A percentile compares a stretch with the other conserved stretches of the same genome.
These are phyloP conservation scores for Paramecium caudatum DNA, from an alignment of 73 alveolate species.

Conservation along the genomic window DNA sequence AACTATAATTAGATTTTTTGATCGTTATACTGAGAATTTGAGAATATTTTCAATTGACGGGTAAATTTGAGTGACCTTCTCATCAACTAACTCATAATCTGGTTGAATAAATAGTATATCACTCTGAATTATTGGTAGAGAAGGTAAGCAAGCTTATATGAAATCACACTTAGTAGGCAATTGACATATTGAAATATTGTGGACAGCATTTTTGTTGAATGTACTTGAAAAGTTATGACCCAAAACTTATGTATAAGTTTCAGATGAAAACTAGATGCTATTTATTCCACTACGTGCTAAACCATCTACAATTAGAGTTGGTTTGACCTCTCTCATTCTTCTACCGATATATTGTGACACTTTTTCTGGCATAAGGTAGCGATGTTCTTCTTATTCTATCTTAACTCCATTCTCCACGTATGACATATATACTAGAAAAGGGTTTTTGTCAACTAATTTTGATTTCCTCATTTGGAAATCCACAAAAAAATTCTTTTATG, in stretches of 20 bases:
- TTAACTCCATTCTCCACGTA: constrained; percentile 16
- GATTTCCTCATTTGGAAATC: constrained; percentile 31
- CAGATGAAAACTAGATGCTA: neutral
- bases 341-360: constrained; percentile 51
- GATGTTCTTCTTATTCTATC: neutral
- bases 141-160: neutral
- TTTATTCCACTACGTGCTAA: constrained; percentile 18
- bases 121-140: neutral
- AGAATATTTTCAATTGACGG: constrained; percentile 29
- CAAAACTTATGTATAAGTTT: constrained; percentile 4
- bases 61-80: neutral
- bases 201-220: constrained; percentile 12
- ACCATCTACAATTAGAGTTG: constrained; percentile 23
- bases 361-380: constrained; percentile 47
- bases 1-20: constrained; percentile 23
- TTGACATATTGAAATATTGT: neutral
- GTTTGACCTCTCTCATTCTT: constrained; percentile 58
- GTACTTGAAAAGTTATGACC: constrained; percentile 1
- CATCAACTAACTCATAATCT: constrained; percentile 19
- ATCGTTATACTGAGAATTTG: neutral
- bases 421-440: neutral
- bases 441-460: neutral
- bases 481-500: constrained; percentile 67
- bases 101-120: constrained; percentile 50
- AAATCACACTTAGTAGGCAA: neutral